These are phyloP conservation scores for Bipolaris cookei DNA, from an alignment of 2,329 filamentous ascomycete species.

Conservation along the genomic window DNA sequence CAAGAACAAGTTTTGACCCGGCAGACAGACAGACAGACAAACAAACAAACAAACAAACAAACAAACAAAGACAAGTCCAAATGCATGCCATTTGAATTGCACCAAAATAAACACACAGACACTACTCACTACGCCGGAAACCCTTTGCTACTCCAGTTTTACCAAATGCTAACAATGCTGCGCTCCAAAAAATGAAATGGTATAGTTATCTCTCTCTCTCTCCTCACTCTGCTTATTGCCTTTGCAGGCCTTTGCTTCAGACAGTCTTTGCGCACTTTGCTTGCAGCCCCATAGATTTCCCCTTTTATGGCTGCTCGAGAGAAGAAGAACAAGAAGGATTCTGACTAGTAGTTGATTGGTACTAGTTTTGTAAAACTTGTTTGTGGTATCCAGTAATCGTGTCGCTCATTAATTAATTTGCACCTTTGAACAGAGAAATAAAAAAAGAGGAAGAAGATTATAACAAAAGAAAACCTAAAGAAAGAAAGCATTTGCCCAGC, in stretches of 20 bases:
- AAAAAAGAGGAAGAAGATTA: constrained; percentile 28
- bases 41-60: background rate
- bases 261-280: constrained; percentile 15
- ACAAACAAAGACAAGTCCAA: background rate
- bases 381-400: constrained; percentile 48
- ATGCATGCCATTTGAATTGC: constrained; percentile 30
- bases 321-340: constrained; percentile 31
- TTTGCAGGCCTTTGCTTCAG: constrained; percentile 14
- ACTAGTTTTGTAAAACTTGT: constrained; percentile 4
- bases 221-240: constrained; percentile 3
- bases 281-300: constrained; percentile 30
- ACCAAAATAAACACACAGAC: constrained; percentile 9
- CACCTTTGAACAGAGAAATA: constrained; percentile 33
- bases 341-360: constrained; percentile 23
- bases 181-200: constrained; percentile 38
- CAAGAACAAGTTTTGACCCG: no score
- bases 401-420: constrained; percentile 49
- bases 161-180: constrained; percentile 29
- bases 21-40: background rate
- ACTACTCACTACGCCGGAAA: constrained; percentile 18
- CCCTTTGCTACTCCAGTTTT: constrained; percentile 3
- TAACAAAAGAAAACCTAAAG: constrained; percentile 14
- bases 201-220: constrained; percentile 27
- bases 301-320: constrained; percentile 11
- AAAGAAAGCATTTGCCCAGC: constrained; percentile 32